Conservation (phyloP, 257 asterid species). For the Solanum piurae region DNA sequence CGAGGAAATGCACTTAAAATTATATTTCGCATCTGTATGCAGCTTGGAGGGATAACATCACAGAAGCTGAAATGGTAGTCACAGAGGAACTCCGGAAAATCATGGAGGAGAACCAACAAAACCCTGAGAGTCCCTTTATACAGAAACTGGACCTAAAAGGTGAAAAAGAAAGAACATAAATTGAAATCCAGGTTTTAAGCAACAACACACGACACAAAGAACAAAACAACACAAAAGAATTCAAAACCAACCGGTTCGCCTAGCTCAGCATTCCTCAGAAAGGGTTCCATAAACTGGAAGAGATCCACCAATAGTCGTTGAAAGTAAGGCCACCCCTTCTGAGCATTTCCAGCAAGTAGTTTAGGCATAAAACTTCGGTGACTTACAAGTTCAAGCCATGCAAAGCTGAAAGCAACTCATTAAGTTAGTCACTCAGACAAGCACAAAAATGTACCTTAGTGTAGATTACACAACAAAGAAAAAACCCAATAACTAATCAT, state of each 20-base stretch:
- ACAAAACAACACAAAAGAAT: neutral
- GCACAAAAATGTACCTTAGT: neutral
- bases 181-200: neutral
- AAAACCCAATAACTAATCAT: neutral
- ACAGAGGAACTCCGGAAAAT: conserved; percentile 96
- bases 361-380: conserved; percentile 98
- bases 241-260: conserved; percentile 62
- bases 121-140: conserved; percentile 95
- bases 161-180: conserved; percentile 1
- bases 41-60: conserved; percentile 96
- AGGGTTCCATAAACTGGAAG: conserved; percentile 97
- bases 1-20: conserved; percentile 98
- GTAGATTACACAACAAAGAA: neutral
- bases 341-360: conserved; percentile 72
- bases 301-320: conserved; percentile 82
- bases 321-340: conserved; percentile 93
- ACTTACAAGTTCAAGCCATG: conserved; percentile 95
- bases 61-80: conserved; percentile 99
- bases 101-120: conserved; percentile 91
- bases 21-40: conserved; percentile 94
- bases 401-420: conserved; percentile 58
- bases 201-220: neutral
- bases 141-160: conserved; percentile 60
- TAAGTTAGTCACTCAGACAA: conserved; percentile 14
- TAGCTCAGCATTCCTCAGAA: conserved; percentile 84